Evolutionary conservation across 2,329 filamentous ascomycete species (phyloP).

Genomic region (Penicillium sp.): DNA sequence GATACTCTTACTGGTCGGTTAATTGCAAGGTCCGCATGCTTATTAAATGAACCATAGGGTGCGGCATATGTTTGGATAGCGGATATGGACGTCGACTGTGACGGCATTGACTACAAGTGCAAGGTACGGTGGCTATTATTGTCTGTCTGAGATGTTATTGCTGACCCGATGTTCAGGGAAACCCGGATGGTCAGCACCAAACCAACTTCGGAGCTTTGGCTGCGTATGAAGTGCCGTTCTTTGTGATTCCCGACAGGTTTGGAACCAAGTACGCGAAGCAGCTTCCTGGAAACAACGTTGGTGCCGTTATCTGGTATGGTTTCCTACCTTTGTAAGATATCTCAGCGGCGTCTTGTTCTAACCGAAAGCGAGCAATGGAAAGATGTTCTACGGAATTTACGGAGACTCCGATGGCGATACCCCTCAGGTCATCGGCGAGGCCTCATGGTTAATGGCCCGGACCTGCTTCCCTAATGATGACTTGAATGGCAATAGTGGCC

Average conservation of each 20-base stretch:
- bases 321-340: too few species aligned
- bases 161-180: conserved; percentile 19
- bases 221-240: conserved; percentile 31
- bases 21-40: not conserved
- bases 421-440: conserved; percentile 31
- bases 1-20: not conserved
- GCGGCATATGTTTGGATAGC: conserved; percentile 28
- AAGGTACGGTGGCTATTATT: conserved; percentile 8
- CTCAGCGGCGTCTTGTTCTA: not conserved
- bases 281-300: conserved; percentile 28
- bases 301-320: conserved; percentile 29
- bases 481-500: conserved; percentile 26
- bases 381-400: conserved; percentile 35
- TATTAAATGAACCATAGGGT: conserved; percentile 14
- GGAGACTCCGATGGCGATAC: conserved; percentile 29
- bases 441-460: conserved; percentile 34
- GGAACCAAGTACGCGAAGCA: conserved; percentile 13
- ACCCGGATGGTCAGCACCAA: conserved; percentile 22
- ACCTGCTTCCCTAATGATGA: conserved; percentile 31
- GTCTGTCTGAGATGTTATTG: not conserved
- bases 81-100: conserved; percentile 35
- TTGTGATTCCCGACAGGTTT: conserved; percentile 31
- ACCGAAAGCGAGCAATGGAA: conserved; percentile 19
- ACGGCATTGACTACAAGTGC: conserved; percentile 28
- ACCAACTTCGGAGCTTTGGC: conserved; percentile 31